phyloP scores from a whole-genome alignment of 441 rosid genomes.

The Oxalis stricta region DNA sequence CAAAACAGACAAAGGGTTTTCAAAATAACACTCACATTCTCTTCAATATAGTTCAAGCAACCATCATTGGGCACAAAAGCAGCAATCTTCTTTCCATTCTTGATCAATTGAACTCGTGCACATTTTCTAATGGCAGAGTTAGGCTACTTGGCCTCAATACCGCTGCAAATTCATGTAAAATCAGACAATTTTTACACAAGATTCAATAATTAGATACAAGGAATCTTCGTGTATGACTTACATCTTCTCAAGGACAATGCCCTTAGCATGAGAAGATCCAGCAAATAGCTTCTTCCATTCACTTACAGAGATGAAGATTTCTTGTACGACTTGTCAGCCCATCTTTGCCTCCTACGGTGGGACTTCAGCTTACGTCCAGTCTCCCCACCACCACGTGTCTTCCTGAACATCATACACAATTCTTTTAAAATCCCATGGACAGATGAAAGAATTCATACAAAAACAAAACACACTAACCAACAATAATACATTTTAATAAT shows the following conservation, averaged over 20 bases:
- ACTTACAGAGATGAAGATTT: conserved; percentile 13
- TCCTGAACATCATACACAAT: background rate
- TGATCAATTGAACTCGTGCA: conserved; percentile 14
- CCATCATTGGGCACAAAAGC: conserved; percentile 27
- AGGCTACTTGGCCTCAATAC: conserved; percentile 18
- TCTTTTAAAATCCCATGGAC: background rate
- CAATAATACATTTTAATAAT: no score
- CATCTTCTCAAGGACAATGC: conserved; percentile 16
- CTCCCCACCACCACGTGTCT: conserved; percentile 15
- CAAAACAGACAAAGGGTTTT: background rate
- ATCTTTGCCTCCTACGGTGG: conserved; percentile 14
- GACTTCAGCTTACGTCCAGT: conserved; percentile 15
- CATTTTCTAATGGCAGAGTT: conserved; percentile 20
- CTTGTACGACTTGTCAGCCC: conserved; percentile 15
- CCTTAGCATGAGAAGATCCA: conserved; percentile 16
- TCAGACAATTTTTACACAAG: background rate
- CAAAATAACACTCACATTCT: conserved; percentile 20
- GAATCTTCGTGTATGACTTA: no score
- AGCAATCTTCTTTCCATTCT: conserved; percentile 16
- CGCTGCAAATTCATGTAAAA: conserved; percentile 6
- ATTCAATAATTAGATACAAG: background rate
- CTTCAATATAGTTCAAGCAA: conserved; percentile 39
- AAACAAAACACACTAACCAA: no score
- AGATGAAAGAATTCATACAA: no score
- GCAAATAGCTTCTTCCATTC: conserved; percentile 16